Base-by-base conservation (phyloP, 1,284 basidiomycete species). In the Malassezia furfur region DNA sequence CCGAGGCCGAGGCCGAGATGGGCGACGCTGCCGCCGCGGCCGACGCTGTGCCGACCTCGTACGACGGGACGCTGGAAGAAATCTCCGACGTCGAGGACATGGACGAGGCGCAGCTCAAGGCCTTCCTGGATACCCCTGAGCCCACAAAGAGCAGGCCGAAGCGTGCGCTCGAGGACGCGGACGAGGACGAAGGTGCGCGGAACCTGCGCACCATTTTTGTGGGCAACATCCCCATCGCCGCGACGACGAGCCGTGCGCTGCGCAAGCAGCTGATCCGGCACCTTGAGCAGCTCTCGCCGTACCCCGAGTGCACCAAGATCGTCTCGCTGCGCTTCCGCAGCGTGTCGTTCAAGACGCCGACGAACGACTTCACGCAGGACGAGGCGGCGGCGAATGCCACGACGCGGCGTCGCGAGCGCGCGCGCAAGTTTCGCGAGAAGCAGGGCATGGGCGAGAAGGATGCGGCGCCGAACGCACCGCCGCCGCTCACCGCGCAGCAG, bases 141-240 rank as follows among this genome's bases (percentile, higher is more conserved):
- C 43, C 40, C 15, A 38, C 60, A 64, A 30, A 57, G 4, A 9
- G 43, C 28, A 5, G 43, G 21, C 48, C 51, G 6, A 44, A 47
- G 50, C 62, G 67, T 45, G 59, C 71, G 59, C 53, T 65, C 65
- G 67, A 63, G 35, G 46, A 59, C 19, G 45, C 52, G 46, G 58
- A 61, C 48, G 62, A 71, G 57, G 52, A 53, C 12, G 48, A 62
- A 48, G 37, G 57, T 46, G 50, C 47, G 56, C 80, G 85, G 48
- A 84, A 94, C 69, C 79, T 81, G 17, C 82, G 91, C 28, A 94
- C 91, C 1, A 79, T 96, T 49, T 98, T 96, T 72, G 77, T 98
- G n/a, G 93, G 93, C 10, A 96, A 96, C 72, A 78, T 96, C 0
- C 82, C 85, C 2, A 78, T 87, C 2, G 84, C 86, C 5, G 82